Evolutionary conservation across 768 basidiomycete species (phyloP).

Genomic region (Mycena filopes): DNA sequence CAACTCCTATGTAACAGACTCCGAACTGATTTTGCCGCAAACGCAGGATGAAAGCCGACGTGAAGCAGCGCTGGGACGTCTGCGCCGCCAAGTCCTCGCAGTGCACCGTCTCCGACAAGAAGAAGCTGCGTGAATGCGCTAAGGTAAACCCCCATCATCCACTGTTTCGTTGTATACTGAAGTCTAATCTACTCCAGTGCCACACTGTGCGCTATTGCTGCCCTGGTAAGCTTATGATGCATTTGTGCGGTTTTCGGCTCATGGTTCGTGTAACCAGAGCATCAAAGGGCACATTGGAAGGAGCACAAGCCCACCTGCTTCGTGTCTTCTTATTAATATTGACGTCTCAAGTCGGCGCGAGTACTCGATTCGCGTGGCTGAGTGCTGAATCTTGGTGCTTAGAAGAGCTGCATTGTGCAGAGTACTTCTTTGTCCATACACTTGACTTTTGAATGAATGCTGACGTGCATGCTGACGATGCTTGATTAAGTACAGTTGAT

Average conservation of each 20-base stretch:
- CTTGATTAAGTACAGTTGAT: too few species aligned
- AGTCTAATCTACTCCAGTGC: not conserved
- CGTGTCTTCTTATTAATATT: constrained; percentile 5
- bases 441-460: too few species aligned
- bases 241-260: not conserved
- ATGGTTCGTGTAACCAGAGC: not conserved
- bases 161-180: not conserved
- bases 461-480: too few species aligned
- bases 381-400: not conserved
- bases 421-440: too few species aligned
- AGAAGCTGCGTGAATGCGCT: constrained; percentile 17
- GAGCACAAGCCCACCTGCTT: constrained; percentile 28
- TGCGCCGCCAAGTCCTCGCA: constrained; percentile 26
- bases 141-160: constrained; percentile 3
- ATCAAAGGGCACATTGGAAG: constrained; percentile 25
- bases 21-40: too few species aligned
- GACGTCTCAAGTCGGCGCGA: not conserved
- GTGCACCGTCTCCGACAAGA: constrained; percentile 20
- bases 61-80: constrained; percentile 27
- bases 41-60: constrained; percentile 2
- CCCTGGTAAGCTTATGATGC: constrained; percentile 5
- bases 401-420: too few species aligned
- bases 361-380: too few species aligned
- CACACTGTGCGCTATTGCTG: constrained; percentile 29
- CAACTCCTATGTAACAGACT: not conserved